A percentile compares a stretch with the other conserved stretches of the same genome.
phyloP scores from a whole-genome alignment of 2,329 filamentous ascomycete genomes.

The Nemania sp. region DNA sequence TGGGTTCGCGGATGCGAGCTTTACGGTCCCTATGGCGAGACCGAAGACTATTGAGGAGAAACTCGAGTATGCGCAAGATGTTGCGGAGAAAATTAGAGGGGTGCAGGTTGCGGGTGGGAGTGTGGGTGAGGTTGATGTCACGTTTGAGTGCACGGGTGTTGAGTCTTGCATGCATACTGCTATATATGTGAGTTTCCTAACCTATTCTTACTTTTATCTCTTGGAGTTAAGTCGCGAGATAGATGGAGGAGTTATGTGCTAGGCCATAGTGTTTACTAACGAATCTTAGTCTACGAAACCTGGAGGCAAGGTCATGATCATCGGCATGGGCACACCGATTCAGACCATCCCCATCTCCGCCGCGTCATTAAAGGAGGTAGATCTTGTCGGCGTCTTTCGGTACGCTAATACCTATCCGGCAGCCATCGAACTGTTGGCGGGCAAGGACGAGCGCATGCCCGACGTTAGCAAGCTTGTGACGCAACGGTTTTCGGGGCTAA shows the following conservation, averaged over 20 bases:
- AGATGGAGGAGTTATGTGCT: not conserved
- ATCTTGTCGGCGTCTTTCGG: conserved; percentile 82
- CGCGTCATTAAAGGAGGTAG: conserved; percentile 79
- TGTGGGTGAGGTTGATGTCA: conserved; percentile 73
- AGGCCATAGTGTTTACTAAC: not conserved
- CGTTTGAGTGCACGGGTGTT: conserved; percentile 84
- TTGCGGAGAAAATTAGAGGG: conserved; percentile 60
- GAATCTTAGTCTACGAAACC: conserved; percentile 68
- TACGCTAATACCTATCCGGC: conserved; percentile 80
- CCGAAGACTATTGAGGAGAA: conserved; percentile 65
- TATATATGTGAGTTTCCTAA: conserved; percentile 69
- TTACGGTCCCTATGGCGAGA: conserved; percentile 62
- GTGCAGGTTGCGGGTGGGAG: conserved; percentile 52
- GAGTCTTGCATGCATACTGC: conserved; percentile 80
- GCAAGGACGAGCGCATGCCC: conserved; percentile 65
- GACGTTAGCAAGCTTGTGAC: conserved; percentile 77
- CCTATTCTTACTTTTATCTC: not conserved
- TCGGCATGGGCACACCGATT: conserved; percentile 83
- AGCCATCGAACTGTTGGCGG: conserved; percentile 64
- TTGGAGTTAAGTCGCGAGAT: not conserved
- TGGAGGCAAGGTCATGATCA: conserved; percentile 79
- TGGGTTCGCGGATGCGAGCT: conserved; percentile 66
- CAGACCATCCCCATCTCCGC: conserved; percentile 80
- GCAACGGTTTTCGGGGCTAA: conserved; percentile 75
- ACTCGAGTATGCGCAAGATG: conserved; percentile 62